A percentile compares a stretch with the other conserved stretches of the same genome.
phyloP scores from a whole-genome alignment of 768 basidiomycete species.

The Agaricus blazei region DNA sequence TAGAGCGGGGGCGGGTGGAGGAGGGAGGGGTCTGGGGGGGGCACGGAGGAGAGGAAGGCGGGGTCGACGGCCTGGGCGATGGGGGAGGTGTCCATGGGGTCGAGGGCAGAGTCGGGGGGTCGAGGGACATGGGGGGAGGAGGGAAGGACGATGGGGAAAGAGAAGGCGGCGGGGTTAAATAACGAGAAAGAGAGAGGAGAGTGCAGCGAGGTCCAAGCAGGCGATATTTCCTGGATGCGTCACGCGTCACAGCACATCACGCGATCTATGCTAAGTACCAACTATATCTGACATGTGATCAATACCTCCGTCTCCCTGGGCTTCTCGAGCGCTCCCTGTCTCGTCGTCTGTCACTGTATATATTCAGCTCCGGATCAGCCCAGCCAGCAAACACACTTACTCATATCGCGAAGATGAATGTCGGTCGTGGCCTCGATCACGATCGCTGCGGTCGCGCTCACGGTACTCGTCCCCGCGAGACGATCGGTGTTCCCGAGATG shows the following conservation, averaged over 20 bases:
- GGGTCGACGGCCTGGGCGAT: slow-evolving; percentile 21
- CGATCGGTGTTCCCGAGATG: slow-evolving; percentile 45
- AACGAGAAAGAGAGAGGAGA: neutral
- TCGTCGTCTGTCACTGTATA: slow-evolving; percentile 58
- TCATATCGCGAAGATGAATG: slow-evolving; percentile 69
- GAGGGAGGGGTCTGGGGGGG: slow-evolving; percentile 17
- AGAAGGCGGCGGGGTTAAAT: neutral
- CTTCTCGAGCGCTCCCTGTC: slow-evolving; percentile 74
- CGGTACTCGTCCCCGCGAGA: slow-evolving; percentile 27
- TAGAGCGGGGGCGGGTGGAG: slow-evolving; percentile 31
- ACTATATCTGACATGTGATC: slow-evolving; percentile 16
- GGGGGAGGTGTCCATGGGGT: slow-evolving; percentile 33
- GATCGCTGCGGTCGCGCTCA: slow-evolving; percentile 57
- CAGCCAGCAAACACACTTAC: slow-evolving; percentile 39
- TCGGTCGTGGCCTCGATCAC: slow-evolving; percentile 66
- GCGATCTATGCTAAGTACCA: neutral
- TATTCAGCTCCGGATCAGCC: slow-evolving; percentile 21
- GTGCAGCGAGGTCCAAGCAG: slow-evolving; percentile 9
- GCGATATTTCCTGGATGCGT: slow-evolving; percentile 9
- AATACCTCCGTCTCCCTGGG: slow-evolving; percentile 60
- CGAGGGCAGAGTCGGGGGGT: neutral
- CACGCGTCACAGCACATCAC: neutral
- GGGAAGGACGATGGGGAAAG: neutral
- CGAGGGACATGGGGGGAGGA: neutral
- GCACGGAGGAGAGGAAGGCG: slow-evolving; percentile 16